Conservation (phyloP, 202 grass and related monocot species). For the Elaeis oleifera region DNA sequence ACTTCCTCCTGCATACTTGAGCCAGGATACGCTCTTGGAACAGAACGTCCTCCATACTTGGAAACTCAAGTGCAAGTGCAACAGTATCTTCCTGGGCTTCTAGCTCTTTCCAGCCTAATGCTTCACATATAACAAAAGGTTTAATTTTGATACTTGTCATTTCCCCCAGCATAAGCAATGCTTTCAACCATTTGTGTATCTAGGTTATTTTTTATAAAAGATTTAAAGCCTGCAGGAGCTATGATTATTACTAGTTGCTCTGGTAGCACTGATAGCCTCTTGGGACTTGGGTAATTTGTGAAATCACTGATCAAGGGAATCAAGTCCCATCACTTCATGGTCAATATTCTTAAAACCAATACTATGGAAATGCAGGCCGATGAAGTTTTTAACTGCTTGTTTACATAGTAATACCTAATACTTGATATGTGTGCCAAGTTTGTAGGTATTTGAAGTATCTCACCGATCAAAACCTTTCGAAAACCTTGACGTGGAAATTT, state of each 20-base stretch:
- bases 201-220: slow-evolving; percentile 32
- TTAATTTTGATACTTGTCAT: background rate
- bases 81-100: slow-evolving; percentile 58
- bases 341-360: slow-evolving; percentile 35
- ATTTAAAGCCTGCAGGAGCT: slow-evolving; percentile 34
- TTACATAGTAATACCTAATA: too few species aligned
- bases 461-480: too few species aligned
- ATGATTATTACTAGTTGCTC: slow-evolving; percentile 60
- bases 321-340: slow-evolving; percentile 51
- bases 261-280: slow-evolving; percentile 46
- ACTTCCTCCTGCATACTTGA: slow-evolving; percentile 44
- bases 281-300: slow-evolving; percentile 42
- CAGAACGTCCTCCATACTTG: slow-evolving; percentile 44
- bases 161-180: too few species aligned
- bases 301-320: slow-evolving; percentile 65
- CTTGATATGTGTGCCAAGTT: too few species aligned
- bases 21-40: slow-evolving; percentile 37
- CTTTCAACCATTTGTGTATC: too few species aligned
- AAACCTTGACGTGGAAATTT: too few species aligned
- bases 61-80: slow-evolving; percentile 34
- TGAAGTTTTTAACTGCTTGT: too few species aligned
- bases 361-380: background rate
- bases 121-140: slow-evolving; percentile 59
- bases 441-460: too few species aligned
- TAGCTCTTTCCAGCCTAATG: slow-evolving; percentile 44